Evolutionary conservation across 257 asterid species (phyloP), one percentile per base, ranked within the genome.

Genomic region (Rhazya stricta): DNA sequence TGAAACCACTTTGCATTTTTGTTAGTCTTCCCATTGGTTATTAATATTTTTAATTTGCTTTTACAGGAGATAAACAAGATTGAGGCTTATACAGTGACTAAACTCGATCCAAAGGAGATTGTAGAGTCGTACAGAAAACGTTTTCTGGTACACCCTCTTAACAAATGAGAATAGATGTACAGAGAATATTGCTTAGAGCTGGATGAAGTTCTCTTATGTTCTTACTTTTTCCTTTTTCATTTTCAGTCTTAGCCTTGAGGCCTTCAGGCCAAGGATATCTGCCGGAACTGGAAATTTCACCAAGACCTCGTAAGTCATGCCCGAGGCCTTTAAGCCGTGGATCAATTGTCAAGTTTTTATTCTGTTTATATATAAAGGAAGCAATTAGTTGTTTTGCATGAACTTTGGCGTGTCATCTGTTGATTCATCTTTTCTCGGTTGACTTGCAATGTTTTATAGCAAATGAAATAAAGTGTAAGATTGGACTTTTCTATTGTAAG

Each of bases 1-100:
- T 32, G 12, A 13, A 58, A 12, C 30, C 45, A n/a, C n/a, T 41
- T 3, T 6, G 4, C n/a, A 19, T 23, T 1, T 34, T 34, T 30
- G n/a, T 71, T 50, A 18, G 48, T 32, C 54, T 37, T 45, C 50
- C 56, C 7, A 30, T 63, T 66, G 10, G 18, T 54, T 36, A 46
- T n/a, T 60, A 0, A 36, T 9, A 50, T 62, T 43, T n/a, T 70
- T 4, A 9, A 50, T 48, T 63, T n/a, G 60, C 36, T 51, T 78
- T 25, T 79, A 69, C 78, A 92, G 97, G 97, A 89, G 88, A 83
- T 90, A 83, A 92, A 90, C 92, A 91, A 86, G 79, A 92, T 89
- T 5, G 96, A 92, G 75, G 96, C 79, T 43, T 90, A 92, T 83
- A 85, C 54, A 69, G 90, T 82, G 79, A 90, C 97, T 56, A 75